phyloP scores from a whole-genome alignment of 2,329 filamentous ascomycete species.

The Podosphaera aphanis region DNA sequence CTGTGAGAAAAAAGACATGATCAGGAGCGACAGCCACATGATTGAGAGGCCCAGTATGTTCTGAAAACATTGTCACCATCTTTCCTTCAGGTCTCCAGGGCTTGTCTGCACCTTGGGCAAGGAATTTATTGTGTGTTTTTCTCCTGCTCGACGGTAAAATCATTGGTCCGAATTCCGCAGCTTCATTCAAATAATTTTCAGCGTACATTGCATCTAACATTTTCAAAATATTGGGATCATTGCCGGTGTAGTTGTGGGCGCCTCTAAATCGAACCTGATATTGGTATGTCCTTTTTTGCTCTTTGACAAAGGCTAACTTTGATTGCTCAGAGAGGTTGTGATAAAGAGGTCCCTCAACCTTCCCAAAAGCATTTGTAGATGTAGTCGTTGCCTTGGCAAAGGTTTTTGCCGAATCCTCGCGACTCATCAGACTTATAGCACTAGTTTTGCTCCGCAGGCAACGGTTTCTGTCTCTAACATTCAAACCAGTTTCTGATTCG shows the following conservation, averaged over 20 bases:
- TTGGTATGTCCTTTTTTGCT: constrained; percentile 16
- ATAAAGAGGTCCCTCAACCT: constrained; percentile 28
- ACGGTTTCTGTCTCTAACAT: constrained; percentile 17
- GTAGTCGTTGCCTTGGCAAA: constrained; percentile 40
- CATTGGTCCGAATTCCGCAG: constrained; percentile 53
- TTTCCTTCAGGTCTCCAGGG: constrained; percentile 68
- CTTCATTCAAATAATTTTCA: constrained; percentile 42
- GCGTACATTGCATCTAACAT: constrained; percentile 71
- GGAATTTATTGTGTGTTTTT: constrained; percentile 21
- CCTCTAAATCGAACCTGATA: constrained; percentile 27
- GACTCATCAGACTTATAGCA: constrained; percentile 35
- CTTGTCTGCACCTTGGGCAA: constrained; percentile 20
- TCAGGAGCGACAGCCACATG: constrained; percentile 67
- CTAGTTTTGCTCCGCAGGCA: constrained; percentile 33
- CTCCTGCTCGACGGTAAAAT: constrained; percentile 43
- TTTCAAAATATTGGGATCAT: constrained; percentile 41
- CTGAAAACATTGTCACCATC: constrained; percentile 68
- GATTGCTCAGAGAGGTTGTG: constrained; percentile 15
- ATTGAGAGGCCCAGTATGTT: constrained; percentile 65
- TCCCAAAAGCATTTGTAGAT: constrained; percentile 39
- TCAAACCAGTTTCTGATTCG: constrained; percentile 10
- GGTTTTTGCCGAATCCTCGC: constrained; percentile 33
- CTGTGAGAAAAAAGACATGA: constrained; percentile 84
- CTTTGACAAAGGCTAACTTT: constrained; percentile 17
- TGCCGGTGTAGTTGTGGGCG: constrained; percentile 69